Conservation (phyloP, 352 stramenopile genomes). For the Phytopythium kandeliae region DNA sequence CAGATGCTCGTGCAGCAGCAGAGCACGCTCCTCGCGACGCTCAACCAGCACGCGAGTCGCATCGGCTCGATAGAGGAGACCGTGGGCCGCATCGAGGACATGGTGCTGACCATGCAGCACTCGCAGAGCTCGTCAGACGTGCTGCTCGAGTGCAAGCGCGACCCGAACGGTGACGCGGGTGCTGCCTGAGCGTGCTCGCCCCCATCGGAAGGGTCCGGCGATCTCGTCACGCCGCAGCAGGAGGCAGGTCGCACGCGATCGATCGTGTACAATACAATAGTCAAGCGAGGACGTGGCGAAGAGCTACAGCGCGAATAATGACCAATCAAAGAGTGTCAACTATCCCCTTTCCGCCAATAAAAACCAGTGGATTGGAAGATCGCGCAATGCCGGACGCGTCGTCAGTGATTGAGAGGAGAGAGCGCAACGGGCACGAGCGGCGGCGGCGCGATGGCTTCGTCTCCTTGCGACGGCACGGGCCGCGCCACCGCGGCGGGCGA, state of each 20-base stretch:
- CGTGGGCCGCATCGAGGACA: slow-evolving; percentile 37
- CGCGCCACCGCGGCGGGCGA: background rate
- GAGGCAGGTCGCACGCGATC: too few species aligned
- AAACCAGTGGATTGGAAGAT: background rate
- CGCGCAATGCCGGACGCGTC: background rate
- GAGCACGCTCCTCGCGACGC: slow-evolving; percentile 27
- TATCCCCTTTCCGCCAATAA: background rate
- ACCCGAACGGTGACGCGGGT: background rate
- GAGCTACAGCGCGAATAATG: too few species aligned
- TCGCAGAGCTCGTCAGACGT: slow-evolving; percentile 14
- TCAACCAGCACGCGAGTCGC: slow-evolving; percentile 44
- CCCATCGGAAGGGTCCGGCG: slow-evolving; percentile 5
- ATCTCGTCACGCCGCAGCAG: too few species aligned
- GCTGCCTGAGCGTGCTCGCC: background rate
- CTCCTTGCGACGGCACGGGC: background rate
- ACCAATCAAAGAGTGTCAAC: background rate
- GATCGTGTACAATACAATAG: too few species aligned
- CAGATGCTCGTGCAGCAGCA: slow-evolving; percentile 56
- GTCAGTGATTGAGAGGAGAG: background rate
- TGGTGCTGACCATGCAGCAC: slow-evolving; percentile 21
- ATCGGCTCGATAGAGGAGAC: slow-evolving; percentile 46
- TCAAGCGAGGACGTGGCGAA: too few species aligned
- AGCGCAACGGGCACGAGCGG: background rate
- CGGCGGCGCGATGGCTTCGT: background rate
- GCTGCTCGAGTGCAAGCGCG: background rate